Percentiles rank a stretch among this genome's conserved stretches.
Conservation (phyloP, 805 yeast species). For the Barnettozyma wickerhamii region DNA sequence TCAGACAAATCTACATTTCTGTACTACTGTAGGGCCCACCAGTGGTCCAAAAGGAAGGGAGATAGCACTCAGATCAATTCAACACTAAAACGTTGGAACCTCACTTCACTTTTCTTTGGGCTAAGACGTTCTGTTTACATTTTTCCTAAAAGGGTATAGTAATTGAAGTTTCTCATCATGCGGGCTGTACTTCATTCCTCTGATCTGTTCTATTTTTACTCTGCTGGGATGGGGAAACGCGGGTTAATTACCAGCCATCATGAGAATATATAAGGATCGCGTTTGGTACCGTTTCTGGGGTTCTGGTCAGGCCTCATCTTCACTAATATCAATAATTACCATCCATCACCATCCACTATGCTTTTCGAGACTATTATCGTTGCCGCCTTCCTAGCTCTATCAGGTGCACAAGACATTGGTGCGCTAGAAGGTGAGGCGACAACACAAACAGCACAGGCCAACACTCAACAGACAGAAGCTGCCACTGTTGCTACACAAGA, state of each 20-base stretch:
- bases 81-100: not conserved
- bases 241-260: too few species aligned
- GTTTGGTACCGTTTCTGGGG: too few species aligned
- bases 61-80: too few species aligned
- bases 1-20: too few species aligned
- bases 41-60: too few species aligned
- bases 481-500: not conserved
- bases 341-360: too few species aligned
- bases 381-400: constrained; percentile 3
- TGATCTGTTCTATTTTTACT: not conserved
- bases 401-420: constrained; percentile 9
- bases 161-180: not conserved
- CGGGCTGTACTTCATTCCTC: not conserved
- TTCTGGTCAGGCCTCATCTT: too few species aligned
- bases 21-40: too few species aligned
- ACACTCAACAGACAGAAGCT: not conserved
- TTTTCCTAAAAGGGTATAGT: constrained; percentile 8
- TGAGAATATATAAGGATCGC: too few species aligned
- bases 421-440: constrained; percentile 3
- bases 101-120: not conserved
- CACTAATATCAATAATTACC: too few species aligned
- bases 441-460: not conserved
- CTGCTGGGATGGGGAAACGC: too few species aligned
- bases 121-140: constrained; percentile 1
- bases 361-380: constrained; percentile 3